Evolutionary conservation across 768 basidiomycete genomes (phyloP).

Genomic region (Leccinellum luteum): DNA sequence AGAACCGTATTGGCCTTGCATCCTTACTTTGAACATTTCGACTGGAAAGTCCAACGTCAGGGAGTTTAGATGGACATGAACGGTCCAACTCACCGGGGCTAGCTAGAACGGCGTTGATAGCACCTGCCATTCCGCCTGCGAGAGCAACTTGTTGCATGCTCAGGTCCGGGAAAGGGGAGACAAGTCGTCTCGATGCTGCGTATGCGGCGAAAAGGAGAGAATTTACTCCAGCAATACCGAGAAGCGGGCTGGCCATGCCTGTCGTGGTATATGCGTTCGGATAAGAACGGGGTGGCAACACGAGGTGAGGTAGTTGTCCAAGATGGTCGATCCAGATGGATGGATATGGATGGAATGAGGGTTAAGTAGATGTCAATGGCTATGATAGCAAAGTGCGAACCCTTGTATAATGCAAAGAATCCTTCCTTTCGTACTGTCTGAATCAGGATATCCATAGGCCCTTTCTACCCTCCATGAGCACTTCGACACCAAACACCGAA

Average conservation of each 20-base stretch:
- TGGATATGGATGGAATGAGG: background rate
- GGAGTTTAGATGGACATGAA: background rate
- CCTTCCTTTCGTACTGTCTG: slow-evolving; percentile 88
- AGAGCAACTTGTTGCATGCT: slow-evolving; percentile 75
- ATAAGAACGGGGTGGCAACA: background rate
- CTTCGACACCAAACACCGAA: background rate
- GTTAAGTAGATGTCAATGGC: background rate
- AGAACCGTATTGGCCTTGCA: slow-evolving; percentile 94
- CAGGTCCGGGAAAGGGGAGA: slow-evolving; percentile 87
- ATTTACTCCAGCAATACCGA: slow-evolving; percentile 95
- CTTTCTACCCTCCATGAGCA: slow-evolving; percentile 53
- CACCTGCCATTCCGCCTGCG: slow-evolving; percentile 93
- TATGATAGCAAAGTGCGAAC: slow-evolving; percentile 36
- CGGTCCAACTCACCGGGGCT: slow-evolving; percentile 64
- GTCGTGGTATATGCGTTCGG: background rate
- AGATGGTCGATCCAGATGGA: background rate
- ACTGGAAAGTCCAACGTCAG: slow-evolving; percentile 40
- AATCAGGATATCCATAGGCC: slow-evolving; percentile 85
- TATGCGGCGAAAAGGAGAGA: slow-evolving; percentile 93
- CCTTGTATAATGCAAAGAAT: slow-evolving; percentile 92
- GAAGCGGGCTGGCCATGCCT: slow-evolving; percentile 86
- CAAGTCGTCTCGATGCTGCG: slow-evolving; percentile 70
- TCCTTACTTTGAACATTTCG: slow-evolving; percentile 98
- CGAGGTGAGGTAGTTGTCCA: background rate
- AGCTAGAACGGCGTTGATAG: slow-evolving; percentile 84